Evolutionary conservation across 352 stramenopile genomes (phyloP).

Genomic region (Globisporangium camurandrum): DNA sequence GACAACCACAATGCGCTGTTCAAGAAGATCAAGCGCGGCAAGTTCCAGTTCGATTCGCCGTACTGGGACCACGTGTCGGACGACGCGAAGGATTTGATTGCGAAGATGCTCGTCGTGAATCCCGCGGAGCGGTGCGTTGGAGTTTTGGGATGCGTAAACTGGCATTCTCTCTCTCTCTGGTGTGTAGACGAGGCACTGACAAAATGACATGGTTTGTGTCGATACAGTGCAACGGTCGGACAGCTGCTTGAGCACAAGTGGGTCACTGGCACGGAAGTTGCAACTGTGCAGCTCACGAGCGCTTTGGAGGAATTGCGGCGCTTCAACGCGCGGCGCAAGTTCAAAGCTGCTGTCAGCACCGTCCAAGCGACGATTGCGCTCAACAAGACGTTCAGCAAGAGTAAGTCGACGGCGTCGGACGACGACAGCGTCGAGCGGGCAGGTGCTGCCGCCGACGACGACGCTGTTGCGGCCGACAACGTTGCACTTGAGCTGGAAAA

Average conservation of each 20-base stretch:
- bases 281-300: slow-evolving; percentile 86
- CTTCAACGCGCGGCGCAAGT: slow-evolving; percentile 94
- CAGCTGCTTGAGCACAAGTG: slow-evolving; percentile 87
- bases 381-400: slow-evolving; percentile 74
- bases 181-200: slow-evolving; percentile 1
- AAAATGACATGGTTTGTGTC: slow-evolving; percentile 7
- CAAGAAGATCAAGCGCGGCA: slow-evolving; percentile 91
- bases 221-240: slow-evolving; percentile 58
- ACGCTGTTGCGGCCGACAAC: slow-evolving; percentile 12
- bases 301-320: slow-evolving; percentile 88
- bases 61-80: slow-evolving; percentile 93
- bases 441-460: slow-evolving; percentile 1
- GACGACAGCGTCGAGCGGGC: no score
- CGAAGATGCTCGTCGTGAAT: slow-evolving; percentile 89
- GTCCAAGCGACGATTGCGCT: slow-evolving; percentile 68
- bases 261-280: slow-evolving; percentile 80
- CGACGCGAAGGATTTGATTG: slow-evolving; percentile 93
- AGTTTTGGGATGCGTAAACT: neutral
- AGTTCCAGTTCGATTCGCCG: slow-evolving; percentile 94
- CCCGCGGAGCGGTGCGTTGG: slow-evolving; percentile 74
- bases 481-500: slow-evolving; percentile 22
- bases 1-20: slow-evolving; percentile 93
- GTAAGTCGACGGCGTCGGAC: slow-evolving; percentile 19
- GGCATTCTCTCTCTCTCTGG: neutral
- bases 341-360: slow-evolving; percentile 90